Conservation (phyloP, 2,329 filamentous ascomycete genomes). For the Aspergillus proliferans region DNA sequence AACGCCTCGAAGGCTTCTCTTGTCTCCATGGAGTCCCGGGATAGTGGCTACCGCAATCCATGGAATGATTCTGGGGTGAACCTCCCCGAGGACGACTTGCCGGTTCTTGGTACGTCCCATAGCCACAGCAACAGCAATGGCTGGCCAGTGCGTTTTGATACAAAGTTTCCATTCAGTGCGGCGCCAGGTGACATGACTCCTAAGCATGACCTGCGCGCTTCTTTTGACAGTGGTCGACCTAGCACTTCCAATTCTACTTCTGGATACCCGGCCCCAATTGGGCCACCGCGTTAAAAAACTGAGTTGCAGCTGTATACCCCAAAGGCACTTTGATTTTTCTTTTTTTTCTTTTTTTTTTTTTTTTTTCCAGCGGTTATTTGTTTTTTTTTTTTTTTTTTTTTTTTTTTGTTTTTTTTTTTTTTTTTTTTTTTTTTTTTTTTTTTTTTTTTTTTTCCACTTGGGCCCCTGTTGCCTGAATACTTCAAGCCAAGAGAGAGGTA, state of each 20-base stretch:
- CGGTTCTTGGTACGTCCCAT: constrained; percentile 47
- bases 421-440: constrained; percentile 3
- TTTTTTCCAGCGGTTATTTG: constrained; percentile 18
- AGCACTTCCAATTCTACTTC: constrained; percentile 95
- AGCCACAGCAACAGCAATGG: constrained; percentile 57
- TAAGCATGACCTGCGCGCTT: constrained; percentile 74
- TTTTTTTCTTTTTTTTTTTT: constrained; percentile 16
- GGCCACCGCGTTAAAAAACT: constrained; percentile 73
- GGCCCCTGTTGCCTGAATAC: no score
- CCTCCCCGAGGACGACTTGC: constrained; percentile 73
- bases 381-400: constrained; percentile 10
- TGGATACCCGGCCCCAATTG: constrained; percentile 90
- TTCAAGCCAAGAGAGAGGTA: no score
- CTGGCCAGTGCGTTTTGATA: constrained; percentile 53
- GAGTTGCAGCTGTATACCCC: constrained; percentile 43
- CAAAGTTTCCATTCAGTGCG: constrained; percentile 58
- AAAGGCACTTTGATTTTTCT: constrained; percentile 26
- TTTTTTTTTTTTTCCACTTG: no score
- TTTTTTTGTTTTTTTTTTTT: no score
- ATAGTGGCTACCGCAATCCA: constrained; percentile 90
- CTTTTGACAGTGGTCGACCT: constrained; percentile 84
- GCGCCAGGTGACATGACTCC: constrained; percentile 73
- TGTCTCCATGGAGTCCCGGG: constrained; percentile 90
- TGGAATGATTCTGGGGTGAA: constrained; percentile 99
- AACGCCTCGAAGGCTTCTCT: constrained; percentile 92